phyloP scores from a whole-genome alignment of 2,329 filamentous ascomycete genomes.

The Exophiala spinifera region DNA sequence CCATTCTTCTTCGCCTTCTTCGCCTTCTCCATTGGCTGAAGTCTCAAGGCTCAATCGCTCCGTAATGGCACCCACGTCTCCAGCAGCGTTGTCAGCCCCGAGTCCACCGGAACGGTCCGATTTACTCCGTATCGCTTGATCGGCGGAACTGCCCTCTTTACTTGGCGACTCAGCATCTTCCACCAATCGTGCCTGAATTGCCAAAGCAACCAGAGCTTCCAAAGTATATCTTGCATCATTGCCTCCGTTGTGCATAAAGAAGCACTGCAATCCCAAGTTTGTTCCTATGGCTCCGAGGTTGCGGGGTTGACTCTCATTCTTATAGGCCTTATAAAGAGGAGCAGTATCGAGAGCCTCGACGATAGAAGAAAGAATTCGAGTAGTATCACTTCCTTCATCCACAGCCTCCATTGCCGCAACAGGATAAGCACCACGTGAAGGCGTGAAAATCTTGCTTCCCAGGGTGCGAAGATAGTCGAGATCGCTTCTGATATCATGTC shows the following conservation, averaged over 20 bases:
- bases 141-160: neutral
- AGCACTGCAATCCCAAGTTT: slow-evolving; percentile 61
- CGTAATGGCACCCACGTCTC: neutral
- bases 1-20: neutral
- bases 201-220: slow-evolving; percentile 66
- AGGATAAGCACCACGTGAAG: slow-evolving; percentile 17
- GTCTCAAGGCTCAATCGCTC: neutral
- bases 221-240: slow-evolving; percentile 83
- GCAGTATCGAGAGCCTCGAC: slow-evolving; percentile 71
- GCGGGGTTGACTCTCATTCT: slow-evolving; percentile 41
- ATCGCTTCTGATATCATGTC: slow-evolving; percentile 69
- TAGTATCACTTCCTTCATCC: slow-evolving; percentile 6
- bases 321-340: slow-evolving; percentile 64
- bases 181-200: slow-evolving; percentile 37
- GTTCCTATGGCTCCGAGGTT: slow-evolving; percentile 61
- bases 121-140: neutral
- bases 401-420: slow-evolving; percentile 35
- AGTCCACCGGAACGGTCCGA: neutral
- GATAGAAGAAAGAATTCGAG: slow-evolving; percentile 48
- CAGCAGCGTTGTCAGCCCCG: neutral
- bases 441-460: slow-evolving; percentile 55
- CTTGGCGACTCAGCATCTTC: slow-evolving; percentile 18
- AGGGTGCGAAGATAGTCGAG: slow-evolving; percentile 63
- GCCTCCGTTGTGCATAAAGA: slow-evolving; percentile 77
- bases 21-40: neutral